phyloP scores from a whole-genome alignment of 371 early-diverging fungal genomes.

The Apophysomyces variabilis region DNA sequence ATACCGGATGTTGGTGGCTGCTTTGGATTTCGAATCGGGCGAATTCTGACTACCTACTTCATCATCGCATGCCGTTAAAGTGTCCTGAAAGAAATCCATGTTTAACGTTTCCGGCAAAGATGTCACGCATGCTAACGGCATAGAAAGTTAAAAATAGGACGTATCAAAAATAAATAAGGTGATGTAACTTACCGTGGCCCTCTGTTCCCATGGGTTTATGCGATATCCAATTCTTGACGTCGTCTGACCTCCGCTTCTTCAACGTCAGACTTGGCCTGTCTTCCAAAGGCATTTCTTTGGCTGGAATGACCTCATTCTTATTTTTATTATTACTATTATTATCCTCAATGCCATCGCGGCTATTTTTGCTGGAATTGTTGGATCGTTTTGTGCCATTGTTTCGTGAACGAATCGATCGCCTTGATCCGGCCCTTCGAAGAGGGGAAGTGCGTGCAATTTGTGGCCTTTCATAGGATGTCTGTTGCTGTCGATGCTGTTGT shows the following conservation, averaged over 20 bases:
- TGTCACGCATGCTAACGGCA: constrained; percentile 11
- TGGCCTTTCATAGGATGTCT: constrained; percentile 17
- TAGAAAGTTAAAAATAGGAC: background rate
- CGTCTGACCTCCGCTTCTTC: constrained; percentile 46
- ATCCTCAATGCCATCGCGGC: background rate
- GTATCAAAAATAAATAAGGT: background rate
- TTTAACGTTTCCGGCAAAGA: constrained; percentile 27
- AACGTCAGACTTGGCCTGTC: constrained; percentile 28
- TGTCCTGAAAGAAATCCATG: constrained; percentile 46
- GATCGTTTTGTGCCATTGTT: constrained; percentile 20
- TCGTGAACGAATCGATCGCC: constrained; percentile 8
- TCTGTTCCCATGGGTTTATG: background rate
- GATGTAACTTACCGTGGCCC: constrained; percentile 8
- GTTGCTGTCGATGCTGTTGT: constrained; percentile 17
- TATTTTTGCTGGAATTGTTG: constrained; percentile 3
- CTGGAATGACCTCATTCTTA: constrained; percentile 25
- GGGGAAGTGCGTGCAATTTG: constrained; percentile 2
- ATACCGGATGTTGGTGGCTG: constrained; percentile 23
- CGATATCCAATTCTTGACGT: constrained; percentile 49
- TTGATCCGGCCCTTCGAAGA: constrained; percentile 7
- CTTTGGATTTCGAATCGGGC: constrained; percentile 9
- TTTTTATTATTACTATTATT: constrained; percentile 8
- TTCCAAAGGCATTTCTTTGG: constrained; percentile 31
- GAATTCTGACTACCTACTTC: constrained; percentile 13
- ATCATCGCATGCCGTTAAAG: constrained; percentile 21